Evolutionary conservation across 164 flowering plant species (phyloP), one percentile per base, ranked within the genome.

Genomic region (Cinnamomum micranthum): DNA sequence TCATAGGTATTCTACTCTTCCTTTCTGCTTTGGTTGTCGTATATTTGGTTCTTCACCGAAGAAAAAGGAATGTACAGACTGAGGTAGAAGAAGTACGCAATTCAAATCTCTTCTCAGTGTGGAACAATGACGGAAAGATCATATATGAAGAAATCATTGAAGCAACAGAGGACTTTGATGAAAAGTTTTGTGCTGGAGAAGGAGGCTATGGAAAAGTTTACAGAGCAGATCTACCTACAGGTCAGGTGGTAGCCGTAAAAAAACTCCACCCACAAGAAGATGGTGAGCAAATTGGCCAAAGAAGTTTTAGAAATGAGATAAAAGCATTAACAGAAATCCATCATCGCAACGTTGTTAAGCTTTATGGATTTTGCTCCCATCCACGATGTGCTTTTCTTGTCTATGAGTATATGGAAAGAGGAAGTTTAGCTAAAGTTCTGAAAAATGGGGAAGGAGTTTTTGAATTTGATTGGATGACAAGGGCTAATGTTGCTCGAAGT

Each of bases 131-230:
- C 15, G 59, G 74, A 15, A 62, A 60, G 19, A 62, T 63, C 25
- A 51, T 69, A n/a, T 69, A 69, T 69, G 68, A 72, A 24, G 75
- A 73, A 14, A 73, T 73, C 55, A 73, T 73, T 6, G 27, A 35
- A 9, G 75, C 75, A 5, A 25, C 55, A 4, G 71, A 69, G 13
- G 24, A 47, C 4, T 69, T 69, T n/a, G 12, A 41, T 47, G 71
- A 69, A 2, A 73, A 73, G 35, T 73, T 62, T 23, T 73, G 51
- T 52, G 62, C 63, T 63, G 75, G 75, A 11, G n/a, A 6, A 12
- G 75, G 68, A 19, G 75, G 68, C 15, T 63, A 63, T 73, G 75
- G 75, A 12, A 60, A 52, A 10, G 75, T 73, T 15, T 73, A 73
- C 25, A 73, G 35, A 62, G 75, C 50, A 31, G 58, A 63, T 25